A percentile compares a stretch with the other conserved stretches of the same genome.
phyloP scores from a whole-genome alignment of 331 rosid species.

The Rhamnella rubrinervis region DNA sequence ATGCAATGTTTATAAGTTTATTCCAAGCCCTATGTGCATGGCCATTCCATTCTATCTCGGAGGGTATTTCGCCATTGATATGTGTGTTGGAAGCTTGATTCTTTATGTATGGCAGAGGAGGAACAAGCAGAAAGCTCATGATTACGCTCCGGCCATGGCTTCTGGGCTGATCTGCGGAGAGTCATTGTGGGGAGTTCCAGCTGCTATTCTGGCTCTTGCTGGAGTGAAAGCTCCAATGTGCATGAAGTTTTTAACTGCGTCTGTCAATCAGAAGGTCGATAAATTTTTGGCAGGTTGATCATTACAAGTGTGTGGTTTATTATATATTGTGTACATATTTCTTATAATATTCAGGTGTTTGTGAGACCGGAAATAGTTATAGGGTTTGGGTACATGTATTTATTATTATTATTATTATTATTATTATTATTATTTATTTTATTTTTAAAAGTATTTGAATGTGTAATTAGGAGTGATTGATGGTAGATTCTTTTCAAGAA shows the following conservation, averaged over 20 bases:
- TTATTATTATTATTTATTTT: too few relatives aligned
- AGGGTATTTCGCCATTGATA: conserved; percentile 77
- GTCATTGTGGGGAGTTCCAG: conserved; percentile 69
- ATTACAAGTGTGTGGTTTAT: too few relatives aligned
- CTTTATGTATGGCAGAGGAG: conserved; percentile 48
- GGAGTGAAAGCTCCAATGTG: conserved; percentile 57
- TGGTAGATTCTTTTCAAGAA: too few relatives aligned
- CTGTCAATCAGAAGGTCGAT: conserved; percentile 36
- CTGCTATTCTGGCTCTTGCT: conserved; percentile 53
- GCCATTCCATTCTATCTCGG: conserved; percentile 80
- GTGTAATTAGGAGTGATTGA: too few relatives aligned
- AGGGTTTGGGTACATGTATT: too few relatives aligned
- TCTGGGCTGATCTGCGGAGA: conserved; percentile 80
- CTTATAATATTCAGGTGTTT: too few relatives aligned
- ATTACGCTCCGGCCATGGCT: conserved; percentile 62
- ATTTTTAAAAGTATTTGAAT: too few relatives aligned
- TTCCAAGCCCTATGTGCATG: conserved; percentile 69
- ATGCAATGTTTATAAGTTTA: conserved; percentile 34
- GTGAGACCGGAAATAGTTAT: too few relatives aligned
- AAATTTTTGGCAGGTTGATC: too few relatives aligned
- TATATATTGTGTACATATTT: too few relatives aligned
- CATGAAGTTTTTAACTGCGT: conserved; percentile 59
- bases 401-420: too few relatives aligned
- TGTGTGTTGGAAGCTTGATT: conserved; percentile 73
- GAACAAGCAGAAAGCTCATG: conserved; percentile 40